Conservation (phyloP, 1,139 yeast genomes). For the Zygosaccharomyces sapae region DNA sequence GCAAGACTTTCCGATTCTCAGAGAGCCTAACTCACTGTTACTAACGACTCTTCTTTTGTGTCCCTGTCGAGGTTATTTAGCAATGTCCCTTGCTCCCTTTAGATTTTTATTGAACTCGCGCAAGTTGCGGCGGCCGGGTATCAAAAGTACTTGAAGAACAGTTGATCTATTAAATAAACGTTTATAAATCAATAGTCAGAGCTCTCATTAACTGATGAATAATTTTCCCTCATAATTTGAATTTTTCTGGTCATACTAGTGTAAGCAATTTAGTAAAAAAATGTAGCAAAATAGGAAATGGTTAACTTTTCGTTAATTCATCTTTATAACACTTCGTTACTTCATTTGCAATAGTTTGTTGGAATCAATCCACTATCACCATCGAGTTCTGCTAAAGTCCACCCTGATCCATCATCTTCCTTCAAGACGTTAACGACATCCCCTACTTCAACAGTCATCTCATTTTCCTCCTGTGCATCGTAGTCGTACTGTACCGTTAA, state of each 20-base stretch:
- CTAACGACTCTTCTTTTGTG: background rate
- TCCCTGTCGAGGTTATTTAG: background rate
- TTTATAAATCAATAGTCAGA: background rate
- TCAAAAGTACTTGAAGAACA: background rate
- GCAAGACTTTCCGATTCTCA: background rate
- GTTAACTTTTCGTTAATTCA: background rate
- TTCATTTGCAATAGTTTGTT: constrained; percentile 51
- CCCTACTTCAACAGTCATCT: constrained; percentile 65
- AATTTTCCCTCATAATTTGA: background rate
- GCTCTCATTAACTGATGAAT: background rate
- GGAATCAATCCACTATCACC: constrained; percentile 80
- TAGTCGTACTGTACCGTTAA: constrained; percentile 76
- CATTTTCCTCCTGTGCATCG: constrained; percentile 78
- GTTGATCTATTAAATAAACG: background rate
- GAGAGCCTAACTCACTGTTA: background rate
- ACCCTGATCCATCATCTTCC: constrained; percentile 84
- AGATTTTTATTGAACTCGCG: background rate
- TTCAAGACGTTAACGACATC: constrained; percentile 67
- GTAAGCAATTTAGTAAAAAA: background rate
- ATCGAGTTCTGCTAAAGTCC: constrained; percentile 89
- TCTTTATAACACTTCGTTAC: background rate
- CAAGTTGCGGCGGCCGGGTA: constrained; percentile 2
- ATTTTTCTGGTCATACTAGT: background rate
- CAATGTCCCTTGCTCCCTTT: background rate
- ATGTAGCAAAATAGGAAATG: background rate